Percentiles rank a stretch among this genome's conserved stretches.
phyloP scores from a whole-genome alignment of 495 filamentous ascomycete genomes.

The Penicillium macrosclerotiorum region DNA sequence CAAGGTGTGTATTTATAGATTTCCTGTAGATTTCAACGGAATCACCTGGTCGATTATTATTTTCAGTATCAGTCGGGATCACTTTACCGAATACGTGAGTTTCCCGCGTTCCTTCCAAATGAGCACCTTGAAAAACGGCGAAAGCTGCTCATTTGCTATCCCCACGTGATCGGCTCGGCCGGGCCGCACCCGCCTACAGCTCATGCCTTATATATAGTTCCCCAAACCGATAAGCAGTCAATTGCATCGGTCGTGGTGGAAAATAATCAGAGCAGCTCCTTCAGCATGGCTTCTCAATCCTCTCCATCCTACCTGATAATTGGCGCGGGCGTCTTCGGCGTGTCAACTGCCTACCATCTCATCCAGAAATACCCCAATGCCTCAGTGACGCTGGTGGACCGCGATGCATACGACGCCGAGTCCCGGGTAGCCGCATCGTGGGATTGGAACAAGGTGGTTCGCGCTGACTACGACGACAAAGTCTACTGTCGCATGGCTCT shows the following conservation, averaged over 20 bases:
- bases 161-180: constrained; percentile 19
- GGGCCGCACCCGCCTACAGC: constrained; percentile 4
- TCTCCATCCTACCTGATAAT: constrained; percentile 56
- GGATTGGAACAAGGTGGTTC: constrained; percentile 68
- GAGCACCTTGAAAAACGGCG: too few species aligned
- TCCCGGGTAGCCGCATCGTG: constrained; percentile 54
- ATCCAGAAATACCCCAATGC: constrained; percentile 48
- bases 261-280: background rate
- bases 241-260: background rate
- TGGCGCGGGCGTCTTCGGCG: constrained; percentile 65
- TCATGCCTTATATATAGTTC: background rate
- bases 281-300: constrained; percentile 19
- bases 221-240: constrained; percentile 1
- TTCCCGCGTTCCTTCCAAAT: too few species aligned
- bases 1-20: too few species aligned
- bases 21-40: too few species aligned
- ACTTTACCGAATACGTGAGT: too few species aligned
- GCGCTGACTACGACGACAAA: constrained; percentile 60
- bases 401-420: constrained; percentile 43
- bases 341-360: constrained; percentile 62
- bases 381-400: constrained; percentile 57
- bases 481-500: constrained; percentile 57
- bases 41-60: too few species aligned
- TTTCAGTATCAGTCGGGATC: too few species aligned
- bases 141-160: background rate